Base-by-base conservation (phyloP, 2,329 filamentous ascomycete genomes). In the Colletotrichum kahawae region DNA sequence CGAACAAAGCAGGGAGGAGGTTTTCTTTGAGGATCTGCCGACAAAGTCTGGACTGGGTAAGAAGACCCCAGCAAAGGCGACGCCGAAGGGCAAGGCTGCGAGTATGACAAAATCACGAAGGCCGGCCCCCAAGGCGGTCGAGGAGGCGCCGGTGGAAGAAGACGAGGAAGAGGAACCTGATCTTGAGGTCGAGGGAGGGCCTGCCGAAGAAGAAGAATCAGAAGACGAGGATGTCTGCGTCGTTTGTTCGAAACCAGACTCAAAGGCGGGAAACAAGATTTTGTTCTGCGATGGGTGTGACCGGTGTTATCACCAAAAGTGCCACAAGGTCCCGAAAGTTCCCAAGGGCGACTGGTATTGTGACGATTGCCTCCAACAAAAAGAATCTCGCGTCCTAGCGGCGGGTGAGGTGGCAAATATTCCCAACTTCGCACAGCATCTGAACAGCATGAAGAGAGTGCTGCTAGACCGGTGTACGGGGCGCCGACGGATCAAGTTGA, bases 291-390 rank as follows among this genome's bases (percentile, higher is more conserved):
- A 93, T 77, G 88, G 88, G 68, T 93, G 92, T 83, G 90, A 93
- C 80, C 87, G 88, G 81, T 89, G 90, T 1, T 90, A 90, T 56
- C 92, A 93, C 78, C 91, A 93, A 79, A 85, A 88, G 77, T 93
- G 92, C 80, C 92, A 92, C 78, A 84, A 88, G 31, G 84, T 93
- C 43, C 83, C 86, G 1, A 86, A 87, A 56, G 89, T 93, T 43
- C 92, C 92, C 2, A 86, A 90, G 64, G 91, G 90, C 8, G 91
- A 93, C 74, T 93, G 92, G 92, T 84, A 92, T 60, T 93, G 92
- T 82, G 88, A 87, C 76, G 87, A 86, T 56, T 93, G 92, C 79
- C 82, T 85, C 4, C 86, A 88, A 74, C 87, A 90, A 54, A 88
- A 89, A 74, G 79, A 79, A 77, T 80, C 24, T 79, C 80, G 59